Base-by-base conservation (phyloP, 2,329 filamentous ascomycete genomes). In the Aspergillus sp. region DNA sequence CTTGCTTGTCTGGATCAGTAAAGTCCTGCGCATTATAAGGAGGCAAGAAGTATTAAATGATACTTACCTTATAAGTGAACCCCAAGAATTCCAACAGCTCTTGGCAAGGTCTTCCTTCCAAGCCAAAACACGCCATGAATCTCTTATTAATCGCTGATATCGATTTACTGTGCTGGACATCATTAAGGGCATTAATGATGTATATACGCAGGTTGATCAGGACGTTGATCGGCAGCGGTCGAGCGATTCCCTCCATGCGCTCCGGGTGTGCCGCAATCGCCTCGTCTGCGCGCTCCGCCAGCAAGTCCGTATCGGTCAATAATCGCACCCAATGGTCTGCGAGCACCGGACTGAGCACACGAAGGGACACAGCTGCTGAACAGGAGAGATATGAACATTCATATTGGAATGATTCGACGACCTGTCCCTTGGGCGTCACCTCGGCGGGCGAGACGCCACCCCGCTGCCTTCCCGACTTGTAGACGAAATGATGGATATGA, bases 401-500 rank as follows among this genome's bases (percentile, higher is more conserved):
- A 64, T 82, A 86, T 36, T 63, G 57, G 47, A 75, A 73, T 12
- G 64, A 64, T 57, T 79, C 75, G 3, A 57, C 51, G 26, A 48
- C 60, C 52, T 68, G 67, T 10, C 63, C 64, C 34, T 61, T 64
- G 27, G 51, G 35, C 9, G 58, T 63, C 35, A 56, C 43, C 32
- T 61, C 57, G 34, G 56, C 55, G 2, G 47, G 43, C 10, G 50
- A 41, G 29, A 48, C 29, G 6, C 56, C 59, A n/a, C 54, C 56
- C 48, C 54, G 54, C 32, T 66, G 57, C 44, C 62, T 62, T 26
- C 62, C 57, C 46, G 66, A 61, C 33, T 60, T 65, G 35, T 68
- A 76, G 33, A 71, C 64, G 48, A 85, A 74, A 60, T 86, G 83
- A 61, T 87, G 83, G 4, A 86, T 62, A 29, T 79, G 78, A 51